Evolutionary conservation across 805 yeast genomes (phyloP).

Genomic region (Ogataea haglerorum): DNA sequence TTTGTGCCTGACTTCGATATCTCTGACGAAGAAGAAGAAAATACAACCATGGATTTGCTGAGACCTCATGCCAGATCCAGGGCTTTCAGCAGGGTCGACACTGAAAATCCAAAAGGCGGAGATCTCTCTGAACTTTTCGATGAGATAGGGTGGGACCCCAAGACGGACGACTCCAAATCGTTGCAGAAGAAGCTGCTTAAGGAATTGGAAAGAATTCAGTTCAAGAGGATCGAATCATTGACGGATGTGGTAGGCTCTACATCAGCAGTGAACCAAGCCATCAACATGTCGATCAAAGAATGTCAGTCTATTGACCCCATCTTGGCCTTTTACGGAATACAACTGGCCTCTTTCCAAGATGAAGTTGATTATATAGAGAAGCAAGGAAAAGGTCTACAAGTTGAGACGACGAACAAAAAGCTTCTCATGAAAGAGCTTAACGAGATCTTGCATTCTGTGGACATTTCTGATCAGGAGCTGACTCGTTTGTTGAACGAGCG

Average conservation of each 20-base stretch:
- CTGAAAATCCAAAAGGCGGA: slow-evolving; percentile 17
- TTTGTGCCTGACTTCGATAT: slow-evolving; percentile 1
- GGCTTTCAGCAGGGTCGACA: slow-evolving; percentile 29
- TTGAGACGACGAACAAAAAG: slow-evolving; percentile 77
- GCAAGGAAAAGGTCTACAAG: slow-evolving; percentile 78
- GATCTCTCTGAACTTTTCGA: slow-evolving; percentile 67
- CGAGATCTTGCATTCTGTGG: slow-evolving; percentile 66
- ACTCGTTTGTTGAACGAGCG: slow-evolving; percentile 42
- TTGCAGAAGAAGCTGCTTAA: slow-evolving; percentile 55
- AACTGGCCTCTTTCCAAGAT: slow-evolving; percentile 57
- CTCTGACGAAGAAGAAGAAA: slow-evolving; percentile 4
- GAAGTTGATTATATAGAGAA: slow-evolving; percentile 70
- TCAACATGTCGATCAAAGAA: slow-evolving; percentile 44
- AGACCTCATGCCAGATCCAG: slow-evolving; percentile 29
- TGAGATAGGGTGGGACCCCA: slow-evolving; percentile 71
- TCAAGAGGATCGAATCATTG: slow-evolving; percentile 54
- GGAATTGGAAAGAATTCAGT: slow-evolving; percentile 61
- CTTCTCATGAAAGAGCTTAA: slow-evolving; percentile 66
- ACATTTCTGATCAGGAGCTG: slow-evolving; percentile 56
- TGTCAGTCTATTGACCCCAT: slow-evolving; percentile 55
- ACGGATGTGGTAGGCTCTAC: slow-evolving; percentile 40
- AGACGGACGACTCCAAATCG: slow-evolving; percentile 55
- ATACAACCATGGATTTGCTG: slow-evolving; percentile 3
- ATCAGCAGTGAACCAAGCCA: slow-evolving; percentile 39
- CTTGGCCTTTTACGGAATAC: slow-evolving; percentile 56